phyloP scores from a whole-genome alignment of 2,329 filamentous ascomycete genomes.

The Aspergillus sp. region DNA sequence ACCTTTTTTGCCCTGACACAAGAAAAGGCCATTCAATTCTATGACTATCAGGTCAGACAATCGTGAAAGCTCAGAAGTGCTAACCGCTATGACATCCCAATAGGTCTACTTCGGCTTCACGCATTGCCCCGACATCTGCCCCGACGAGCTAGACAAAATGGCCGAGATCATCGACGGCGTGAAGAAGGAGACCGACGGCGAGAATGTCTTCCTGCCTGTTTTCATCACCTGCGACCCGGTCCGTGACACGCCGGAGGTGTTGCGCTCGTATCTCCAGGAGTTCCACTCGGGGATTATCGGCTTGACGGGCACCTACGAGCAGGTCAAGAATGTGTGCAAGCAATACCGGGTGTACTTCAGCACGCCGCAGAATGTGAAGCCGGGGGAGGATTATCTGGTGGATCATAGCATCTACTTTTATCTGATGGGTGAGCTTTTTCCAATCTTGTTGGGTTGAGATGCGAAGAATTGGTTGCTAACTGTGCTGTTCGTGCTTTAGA shows the following conservation, averaged over 20 bases:
- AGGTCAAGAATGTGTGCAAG: conserved; percentile 93
- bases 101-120: conserved; percentile 98
- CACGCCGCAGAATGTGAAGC: conserved; percentile 82
- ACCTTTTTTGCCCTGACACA: too few species aligned
- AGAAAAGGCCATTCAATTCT: too few species aligned
- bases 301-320: conserved; percentile 87
- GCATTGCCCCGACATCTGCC: conserved; percentile 97
- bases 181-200: conserved; percentile 36
- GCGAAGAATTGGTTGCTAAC: conserved; percentile 5
- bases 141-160: conserved; percentile 99
- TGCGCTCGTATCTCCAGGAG: conserved; percentile 83
- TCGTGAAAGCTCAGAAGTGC: background rate
- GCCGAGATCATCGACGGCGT: conserved; percentile 83
- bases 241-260: conserved; percentile 79
- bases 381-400: conserved; percentile 93
- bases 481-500: conserved; percentile 51
- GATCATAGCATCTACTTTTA: conserved; percentile 99
- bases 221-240: conserved; percentile 97
- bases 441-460: background rate
- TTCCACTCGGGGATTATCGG: conserved; percentile 87
- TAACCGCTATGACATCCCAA: background rate
- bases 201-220: conserved; percentile 65
- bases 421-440: conserved; percentile 69
- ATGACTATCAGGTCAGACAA: too few species aligned
- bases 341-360: conserved; percentile 96